Base-by-base conservation (phyloP, 805 yeast genomes). In the Priceomyces haplophilus region DNA sequence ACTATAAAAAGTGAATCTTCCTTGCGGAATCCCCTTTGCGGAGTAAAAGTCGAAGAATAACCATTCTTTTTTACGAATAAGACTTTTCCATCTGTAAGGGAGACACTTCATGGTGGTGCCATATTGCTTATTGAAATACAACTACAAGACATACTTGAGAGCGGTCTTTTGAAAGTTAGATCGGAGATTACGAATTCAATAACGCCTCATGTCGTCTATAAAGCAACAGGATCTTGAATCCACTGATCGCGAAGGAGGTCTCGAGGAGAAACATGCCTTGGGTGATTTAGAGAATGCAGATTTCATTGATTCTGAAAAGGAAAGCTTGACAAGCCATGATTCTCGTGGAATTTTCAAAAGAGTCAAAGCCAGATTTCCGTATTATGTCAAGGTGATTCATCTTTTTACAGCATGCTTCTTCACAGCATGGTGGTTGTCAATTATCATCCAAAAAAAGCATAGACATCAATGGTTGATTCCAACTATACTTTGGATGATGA, bases 361-460 rank as follows among this genome's bases (percentile, higher is more conserved):
- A 24, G 24, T 54, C 10, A 54, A 54, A 37, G 16, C 27, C 4
- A 41, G 44, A 20, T 44, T 47, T 38, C 58, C 58, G 11, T 48
- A 41, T 13, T 53, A 45, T 34, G 51, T 37, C 37, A 34, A 53
- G 12, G 46, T 42, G 4, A 38, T 50, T 21, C 51, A 57, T 41
- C 33, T 60, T n/a, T 62, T 53, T 40, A 54, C 47, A 61, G 72
- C 44, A 24, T 58, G 48, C 56, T 58, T 75, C 46, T 73, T 75
- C 63, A 75, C 80, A n/a, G 61, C 75, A 8, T 75, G 79, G 79
- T 79, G 83, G 83, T 54, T 78, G 34, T 71, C 80, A 12, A 76
- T 79, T 44, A 41, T 79, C 21, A 73, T 73, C 39, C 83, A 77
- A 54, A 53, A 69, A 5, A 67, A 71, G 46, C 73, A 72, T 36